Evolutionary conservation across 169 alveolate species (phyloP), one percentile per base, ranked within the genome.

Genomic region (Plasmodium gallinaceum): DNA sequence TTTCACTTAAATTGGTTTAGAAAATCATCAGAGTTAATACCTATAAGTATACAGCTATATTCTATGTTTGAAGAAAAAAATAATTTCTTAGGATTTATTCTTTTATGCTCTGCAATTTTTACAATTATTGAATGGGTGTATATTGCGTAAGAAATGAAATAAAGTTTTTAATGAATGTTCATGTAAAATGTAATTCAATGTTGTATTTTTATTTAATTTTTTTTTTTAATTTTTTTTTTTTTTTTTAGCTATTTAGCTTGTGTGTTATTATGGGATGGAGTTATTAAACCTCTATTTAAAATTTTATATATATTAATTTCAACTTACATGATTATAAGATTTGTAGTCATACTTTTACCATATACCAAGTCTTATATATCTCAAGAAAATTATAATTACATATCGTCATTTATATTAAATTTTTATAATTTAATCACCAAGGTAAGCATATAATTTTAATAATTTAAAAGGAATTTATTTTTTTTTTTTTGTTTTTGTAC

Each of bases 1-100:
- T 86, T 86, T 48, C 92, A 86, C 43, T 46, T 86, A 12, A 86
- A 86, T 37, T 86, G 92, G 92, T 86, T 86, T 69, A 46, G 92
- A 39, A 86, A 72, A 37, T 86, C 92, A 18, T 62, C 92, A 9
- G 92, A 86, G 7, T 37, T 86, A 86, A 52, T 86, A 24, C 92
- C 92, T 32, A 70, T 86, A 86, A 86, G 92, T 74, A 86, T 86
- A 14, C 88, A 86, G 24, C 51, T 86, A 58, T 86, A 86, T 71
- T 86, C 92, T 32, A 86, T 86, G 92, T 86, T 86, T 86, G 75
- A 72, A 37, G 87, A 86, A 52, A 71, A 72, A 43, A 70, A 57
- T 46, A 86, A 86, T 46, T 24, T 72, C 51, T 68, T 86, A 46
- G 92, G 92, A 45, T 66, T 86, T 48, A 16, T 86, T 54, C 74